These are phyloP conservation scores for Microdochium nivale DNA, from an alignment of 2,329 filamentous ascomycete genomes.

Conservation along the genomic window DNA sequence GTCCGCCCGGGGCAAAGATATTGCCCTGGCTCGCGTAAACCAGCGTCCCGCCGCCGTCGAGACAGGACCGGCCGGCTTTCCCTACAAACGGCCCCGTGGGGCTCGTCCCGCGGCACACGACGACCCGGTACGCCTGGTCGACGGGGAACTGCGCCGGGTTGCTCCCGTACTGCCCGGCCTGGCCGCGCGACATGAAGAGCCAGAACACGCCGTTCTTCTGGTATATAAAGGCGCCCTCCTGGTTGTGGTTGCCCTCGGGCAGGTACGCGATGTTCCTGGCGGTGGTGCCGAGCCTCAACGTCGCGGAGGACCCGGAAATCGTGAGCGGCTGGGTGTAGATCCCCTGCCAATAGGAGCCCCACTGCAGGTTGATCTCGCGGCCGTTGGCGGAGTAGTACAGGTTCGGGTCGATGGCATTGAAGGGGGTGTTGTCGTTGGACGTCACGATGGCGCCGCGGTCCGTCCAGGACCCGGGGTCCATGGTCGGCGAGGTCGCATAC, in stretches of 20 bases:
- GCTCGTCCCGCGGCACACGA: conserved; percentile 49
- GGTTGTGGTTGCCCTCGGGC: conserved; percentile 36
- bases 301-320: conserved; percentile 20
- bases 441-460: conserved; percentile 46
- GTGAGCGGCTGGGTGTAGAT: conserved; percentile 35
- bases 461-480: conserved; percentile 49
- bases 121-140: conserved; percentile 58
- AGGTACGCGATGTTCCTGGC: conserved; percentile 32
- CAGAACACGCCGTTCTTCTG: conserved; percentile 51
- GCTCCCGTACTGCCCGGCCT: conserved; percentile 46
- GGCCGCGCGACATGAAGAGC: conserved; percentile 53
- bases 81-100: conserved; percentile 50
- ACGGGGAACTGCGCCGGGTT: conserved; percentile 38
- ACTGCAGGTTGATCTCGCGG: conserved; percentile 41
- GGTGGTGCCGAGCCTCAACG: conserved; percentile 24
- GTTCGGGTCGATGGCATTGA: conserved; percentile 55
- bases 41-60: conserved; percentile 45
- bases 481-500: conserved; percentile 31
- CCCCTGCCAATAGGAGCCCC: conserved; percentile 62
- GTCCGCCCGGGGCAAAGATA: conserved; percentile 55
- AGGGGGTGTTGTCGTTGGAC: conserved; percentile 30
- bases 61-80: conserved; percentile 41
- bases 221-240: conserved; percentile 50
- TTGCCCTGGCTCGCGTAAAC: conserved; percentile 47
- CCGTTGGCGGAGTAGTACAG: conserved; percentile 29